Percentiles rank a stretch among this genome's conserved stretches.
These are phyloP conservation scores for Colletotrichum echinochloae DNA, from an alignment of 2,329 filamentous ascomycete genomes.

Conservation along the genomic window DNA sequence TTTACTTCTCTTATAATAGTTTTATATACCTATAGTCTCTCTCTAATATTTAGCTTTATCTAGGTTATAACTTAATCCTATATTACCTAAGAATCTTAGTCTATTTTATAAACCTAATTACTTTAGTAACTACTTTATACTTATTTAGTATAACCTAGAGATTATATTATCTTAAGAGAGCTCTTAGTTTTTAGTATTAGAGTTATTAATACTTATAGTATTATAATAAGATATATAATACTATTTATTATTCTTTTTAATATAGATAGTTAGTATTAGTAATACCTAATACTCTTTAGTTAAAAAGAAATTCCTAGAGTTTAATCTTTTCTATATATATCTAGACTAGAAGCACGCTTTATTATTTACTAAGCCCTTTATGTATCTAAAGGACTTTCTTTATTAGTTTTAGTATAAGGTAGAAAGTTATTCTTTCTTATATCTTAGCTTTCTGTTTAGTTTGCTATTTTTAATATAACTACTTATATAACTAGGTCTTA, in stretches of 20 bases:
- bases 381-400: neutral
- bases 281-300: slow-evolving; percentile 29
- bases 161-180: no score
- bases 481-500: neutral
- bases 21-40: no score
- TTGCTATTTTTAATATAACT: neutral
- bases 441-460: neutral
- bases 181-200: no score
- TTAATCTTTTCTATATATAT: slow-evolving; percentile 31
- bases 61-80: no score
- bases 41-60: no score
- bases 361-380: neutral
- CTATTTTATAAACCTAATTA: no score
- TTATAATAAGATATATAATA: slow-evolving; percentile 33
- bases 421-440: neutral
- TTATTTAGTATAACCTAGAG: no score
- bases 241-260: slow-evolving; percentile 31
- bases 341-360: neutral
- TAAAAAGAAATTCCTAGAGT: slow-evolving; percentile 36
- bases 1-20: no score
- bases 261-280: slow-evolving; percentile 23
- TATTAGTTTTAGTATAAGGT: neutral
- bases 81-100: no score
- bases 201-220: no score
- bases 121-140: no score